These are phyloP conservation scores for Acer yangbiense DNA, from an alignment of 345 rosid genomes.

Conservation along the genomic window DNA sequence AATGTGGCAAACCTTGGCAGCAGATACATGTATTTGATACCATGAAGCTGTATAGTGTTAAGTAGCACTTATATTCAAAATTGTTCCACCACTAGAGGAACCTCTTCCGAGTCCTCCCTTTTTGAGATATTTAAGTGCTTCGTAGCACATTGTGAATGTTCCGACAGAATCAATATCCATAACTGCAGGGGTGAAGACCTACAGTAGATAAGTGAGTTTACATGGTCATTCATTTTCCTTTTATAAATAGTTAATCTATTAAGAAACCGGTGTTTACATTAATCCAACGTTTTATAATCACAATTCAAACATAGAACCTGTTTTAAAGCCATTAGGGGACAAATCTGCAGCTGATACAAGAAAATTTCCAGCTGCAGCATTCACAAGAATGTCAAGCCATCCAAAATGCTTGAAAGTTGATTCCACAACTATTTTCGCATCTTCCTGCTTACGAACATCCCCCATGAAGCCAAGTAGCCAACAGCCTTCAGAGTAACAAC, in stretches of 20 bases:
- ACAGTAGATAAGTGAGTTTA: neutral
- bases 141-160: constrained; percentile 74
- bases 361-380: constrained; percentile 86
- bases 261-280: neutral
- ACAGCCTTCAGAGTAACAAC: constrained; percentile 47
- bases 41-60: constrained; percentile 76
- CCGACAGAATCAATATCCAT: constrained; percentile 82
- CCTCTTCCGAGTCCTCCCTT: constrained; percentile 66
- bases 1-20: constrained; percentile 61
- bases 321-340: constrained; percentile 79
- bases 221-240: neutral
- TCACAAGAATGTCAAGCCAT: constrained; percentile 66
- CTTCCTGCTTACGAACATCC: constrained; percentile 76
- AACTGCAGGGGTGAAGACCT: constrained; percentile 45
- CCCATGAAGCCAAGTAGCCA: constrained; percentile 83
- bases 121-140: constrained; percentile 69
- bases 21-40: constrained; percentile 86
- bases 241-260: neutral
- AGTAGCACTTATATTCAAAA: constrained; percentile 80
- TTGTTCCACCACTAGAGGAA: constrained; percentile 50
- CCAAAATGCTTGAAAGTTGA: constrained; percentile 68
- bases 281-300: neutral
- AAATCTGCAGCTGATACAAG: constrained; percentile 75
- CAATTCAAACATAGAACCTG: constrained; percentile 31
- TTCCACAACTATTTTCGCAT: constrained; percentile 69